Evolutionary conservation across 441 rosid species (phyloP).

Genomic region (Gossypium davidsonii): DNA sequence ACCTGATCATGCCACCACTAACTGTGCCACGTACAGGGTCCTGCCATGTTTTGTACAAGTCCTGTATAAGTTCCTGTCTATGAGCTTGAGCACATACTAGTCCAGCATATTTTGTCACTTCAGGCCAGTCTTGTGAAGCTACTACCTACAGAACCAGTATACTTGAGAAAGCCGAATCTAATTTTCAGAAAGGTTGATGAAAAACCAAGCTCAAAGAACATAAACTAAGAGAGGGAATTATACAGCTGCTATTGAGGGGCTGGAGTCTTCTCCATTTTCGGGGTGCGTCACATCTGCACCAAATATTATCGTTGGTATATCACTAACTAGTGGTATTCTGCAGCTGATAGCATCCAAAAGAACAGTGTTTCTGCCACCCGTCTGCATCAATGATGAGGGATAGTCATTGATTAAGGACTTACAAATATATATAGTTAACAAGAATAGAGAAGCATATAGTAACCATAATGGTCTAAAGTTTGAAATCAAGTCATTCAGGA

Average conservation of each 20-base stretch:
- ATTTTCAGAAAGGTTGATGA: not conserved
- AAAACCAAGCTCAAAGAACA: not conserved
- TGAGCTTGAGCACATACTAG: conserved; percentile 98
- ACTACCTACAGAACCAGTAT: conserved; percentile 56
- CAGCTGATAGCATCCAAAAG: conserved; percentile 92
- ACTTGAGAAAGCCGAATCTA: conserved; percentile 13
- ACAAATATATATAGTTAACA: not conserved
- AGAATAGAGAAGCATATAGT: not conserved
- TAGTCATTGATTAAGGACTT: not conserved
- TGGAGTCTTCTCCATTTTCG: conserved; percentile 91
- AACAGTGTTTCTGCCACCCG: conserved; percentile 97
- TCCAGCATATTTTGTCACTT: conserved; percentile 96
- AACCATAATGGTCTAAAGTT: not conserved
- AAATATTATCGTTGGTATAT: conserved; percentile 90
- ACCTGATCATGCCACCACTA: conserved; percentile 98
- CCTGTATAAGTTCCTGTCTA: conserved; percentile 94
- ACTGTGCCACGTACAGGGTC: conserved; percentile 94
- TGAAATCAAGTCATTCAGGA: not conserved
- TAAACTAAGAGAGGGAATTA: conserved; percentile 11
- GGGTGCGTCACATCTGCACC: conserved; percentile 99
- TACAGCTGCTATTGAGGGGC: conserved; percentile 98
- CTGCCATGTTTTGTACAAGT: conserved; percentile 90
- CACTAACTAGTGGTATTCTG: conserved; percentile 86
- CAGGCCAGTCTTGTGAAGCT: conserved; percentile 99
- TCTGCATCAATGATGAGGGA: conserved; percentile 35